A percentile compares a stretch with the other conserved stretches of the same genome.
These are phyloP conservation scores for Citrus hindsii DNA, from an alignment of 345 rosid genomes.

Conservation along the genomic window DNA sequence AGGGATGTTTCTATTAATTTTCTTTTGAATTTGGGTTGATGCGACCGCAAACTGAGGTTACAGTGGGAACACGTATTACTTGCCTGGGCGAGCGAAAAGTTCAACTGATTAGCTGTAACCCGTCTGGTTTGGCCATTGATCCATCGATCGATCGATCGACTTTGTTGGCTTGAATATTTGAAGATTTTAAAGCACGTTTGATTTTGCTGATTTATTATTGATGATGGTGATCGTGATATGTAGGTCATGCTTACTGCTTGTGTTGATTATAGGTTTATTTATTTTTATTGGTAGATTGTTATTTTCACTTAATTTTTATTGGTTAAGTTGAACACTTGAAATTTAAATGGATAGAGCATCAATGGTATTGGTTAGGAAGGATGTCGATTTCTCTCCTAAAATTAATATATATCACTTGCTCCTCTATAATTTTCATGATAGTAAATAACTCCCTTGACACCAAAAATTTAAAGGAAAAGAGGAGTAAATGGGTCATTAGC, in stretches of 20 bases:
- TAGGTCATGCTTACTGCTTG: neutral
- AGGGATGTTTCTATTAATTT: neutral
- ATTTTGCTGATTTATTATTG: neutral
- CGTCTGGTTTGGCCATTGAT: slow-evolving; percentile 9
- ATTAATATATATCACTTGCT: too few relatives aligned
- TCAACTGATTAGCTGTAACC: slow-evolving; percentile 24
- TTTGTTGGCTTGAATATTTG: neutral
- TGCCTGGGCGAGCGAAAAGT: neutral
- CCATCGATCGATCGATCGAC: neutral
- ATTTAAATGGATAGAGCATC: neutral
- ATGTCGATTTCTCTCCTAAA: too few relatives aligned
- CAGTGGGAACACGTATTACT: slow-evolving; percentile 30
- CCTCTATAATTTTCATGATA: too few relatives aligned
- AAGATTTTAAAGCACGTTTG: neutral
- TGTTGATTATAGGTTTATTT: neutral
- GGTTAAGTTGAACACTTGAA: neutral
- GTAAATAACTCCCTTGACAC: too few relatives aligned
- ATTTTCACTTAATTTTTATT: neutral
- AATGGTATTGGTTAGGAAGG: too few relatives aligned
- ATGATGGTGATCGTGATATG: neutral
- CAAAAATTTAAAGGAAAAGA: too few relatives aligned
- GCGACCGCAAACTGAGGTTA: slow-evolving; percentile 4
- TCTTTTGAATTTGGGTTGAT: neutral
- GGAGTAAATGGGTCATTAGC: too few relatives aligned
- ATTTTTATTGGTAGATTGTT: neutral